phyloP scores from a whole-genome alignment of 495 filamentous ascomycete species.

The Astrothelium macrocarpum region DNA sequence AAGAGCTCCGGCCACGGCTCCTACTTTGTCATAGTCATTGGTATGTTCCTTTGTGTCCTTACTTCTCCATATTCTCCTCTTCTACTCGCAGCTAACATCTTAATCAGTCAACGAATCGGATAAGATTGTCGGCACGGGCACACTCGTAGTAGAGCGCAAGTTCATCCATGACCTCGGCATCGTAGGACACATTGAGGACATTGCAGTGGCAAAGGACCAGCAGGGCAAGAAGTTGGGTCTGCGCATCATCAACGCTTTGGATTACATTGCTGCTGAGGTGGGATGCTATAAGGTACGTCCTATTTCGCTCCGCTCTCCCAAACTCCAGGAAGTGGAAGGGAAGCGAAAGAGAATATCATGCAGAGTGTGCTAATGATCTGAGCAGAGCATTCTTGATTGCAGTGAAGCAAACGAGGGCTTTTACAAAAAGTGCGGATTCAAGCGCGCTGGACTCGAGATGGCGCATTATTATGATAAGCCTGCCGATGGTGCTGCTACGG shows the following conservation, averaged over 20 bases:
- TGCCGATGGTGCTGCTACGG: not conserved
- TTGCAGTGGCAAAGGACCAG: constrained; percentile 85
- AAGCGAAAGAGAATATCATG: too few relatives aligned
- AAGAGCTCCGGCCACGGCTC: constrained; percentile 1
- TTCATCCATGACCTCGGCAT: constrained; percentile 65
- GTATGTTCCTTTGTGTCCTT: not conserved
- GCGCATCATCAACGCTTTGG: constrained; percentile 86
- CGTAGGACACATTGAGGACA: constrained; percentile 98
- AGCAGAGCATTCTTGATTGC: constrained; percentile 65
- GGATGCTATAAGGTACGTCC: constrained; percentile 87
- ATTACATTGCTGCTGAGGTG: constrained; percentile 72
- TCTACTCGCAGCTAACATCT: not conserved
- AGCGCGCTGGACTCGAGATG: constrained; percentile 90
- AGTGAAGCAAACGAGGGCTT: constrained; percentile 88
- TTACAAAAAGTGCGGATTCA: constrained; percentile 97
- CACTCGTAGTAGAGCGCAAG: constrained; percentile 76
- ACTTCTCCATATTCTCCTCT: not conserved
- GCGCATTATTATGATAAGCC: constrained; percentile 72
- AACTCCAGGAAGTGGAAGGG: too few relatives aligned
- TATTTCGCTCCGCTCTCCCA: too few relatives aligned
- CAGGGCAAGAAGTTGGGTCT: constrained; percentile 95
- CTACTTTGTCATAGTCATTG: constrained; percentile 1
- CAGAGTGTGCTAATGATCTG: constrained; percentile 13
- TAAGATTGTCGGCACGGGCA: constrained; percentile 76
- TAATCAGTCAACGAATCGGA: constrained; percentile 57